Base-by-base conservation (phyloP, 345 rosid species). In the Salix brachista region DNA sequence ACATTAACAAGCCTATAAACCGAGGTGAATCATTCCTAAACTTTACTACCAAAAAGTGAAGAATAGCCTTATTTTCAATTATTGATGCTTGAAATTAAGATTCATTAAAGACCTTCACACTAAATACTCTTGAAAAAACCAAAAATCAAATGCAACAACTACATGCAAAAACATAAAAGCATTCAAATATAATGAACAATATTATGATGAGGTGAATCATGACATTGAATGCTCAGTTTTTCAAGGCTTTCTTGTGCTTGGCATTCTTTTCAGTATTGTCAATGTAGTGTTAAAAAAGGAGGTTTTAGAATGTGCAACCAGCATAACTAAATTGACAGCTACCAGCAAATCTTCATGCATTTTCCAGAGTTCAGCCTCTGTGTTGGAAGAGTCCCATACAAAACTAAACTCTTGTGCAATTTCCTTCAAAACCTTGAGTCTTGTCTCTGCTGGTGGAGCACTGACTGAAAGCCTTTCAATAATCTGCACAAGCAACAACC, bases 341-440 rank as follows among this genome's bases (percentile, higher is more conserved):
- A 91, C 99, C 97, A 95, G 87, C 64, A 95, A 78, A 81, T 95
- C 99, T 85, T 92, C 99, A 82, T 95, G 92, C 71, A 81, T 92
- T 84, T 95, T 95, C 79, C 54, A 72, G 78, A 95, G 89, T 82
- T 90, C 97, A 19, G 96, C 94, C 86, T 92, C 97, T 6, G 97
- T 89, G 41, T 70, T 82, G n/a, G 97, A 89, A 71, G 92, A 88
- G 79, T 95, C 97, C 99, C 99, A 92, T 17, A 79, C 88, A 83
- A 92, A 34, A 78, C 82, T 85, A 81, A 87, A 83, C 83, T 95
- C 97, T 67, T 73, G 78, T 0, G 97, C 93, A 71, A 95, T 95
- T 79, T 91, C 97, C 88, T 91, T 92, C 83, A 95, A 81, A 58
- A 89, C 83, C 79, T 85, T 90, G 60, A 95, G 91, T 87, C 89